Evolutionary conservation across 2,329 filamentous ascomycete genomes (phyloP), one percentile per base, ranked within the genome.

Genomic region (Diaporthe aspalathi): DNA sequence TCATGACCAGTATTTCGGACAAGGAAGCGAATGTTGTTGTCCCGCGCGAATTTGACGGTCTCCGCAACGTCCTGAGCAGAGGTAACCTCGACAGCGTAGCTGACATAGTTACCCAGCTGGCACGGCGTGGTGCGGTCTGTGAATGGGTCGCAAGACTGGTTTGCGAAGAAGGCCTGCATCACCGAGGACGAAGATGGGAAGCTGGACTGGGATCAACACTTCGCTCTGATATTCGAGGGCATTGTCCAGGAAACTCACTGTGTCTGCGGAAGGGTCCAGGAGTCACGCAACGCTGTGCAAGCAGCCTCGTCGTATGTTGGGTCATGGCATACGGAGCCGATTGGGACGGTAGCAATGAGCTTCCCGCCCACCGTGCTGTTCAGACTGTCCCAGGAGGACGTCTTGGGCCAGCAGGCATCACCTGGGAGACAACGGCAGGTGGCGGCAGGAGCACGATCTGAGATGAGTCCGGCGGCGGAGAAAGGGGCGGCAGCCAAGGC

Each of bases 391-490:
- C 87, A 89, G 22, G 77, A 76, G 20, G 73, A 40, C 3, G 68
- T 24, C 1, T 79, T 78, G 0, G 87, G 87, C 87, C 87, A 89
- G 76, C 83, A 85, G 3, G 74, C 20, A 67, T 88, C 85, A 12
- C 82, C 82, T 1, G 43, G 43, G 27, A 63, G 43, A 35, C 27
- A 63, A 63, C 29, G 60, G 24, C 60, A 63, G 35, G 27, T 24
- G n/a, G 60, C 27, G 11, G 3, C 27, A 49, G 60, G 5, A 63
- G 60, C 60, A 49, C 60, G 60, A 14, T 12, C 24, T 24, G 27
- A 24, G 43, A 63, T 22, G n/a, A 63, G 60, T 16, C 60, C 60
- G 2, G 60, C 60, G n/a, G 60, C 60, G 24, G 27, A 27, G 20
- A 63, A 62, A 12, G 57, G 57, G 24, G 57, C 16, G 24, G 14